Base-by-base conservation (phyloP, 495 filamentous ascomycete species). In the Xylaria nigripes region DNA sequence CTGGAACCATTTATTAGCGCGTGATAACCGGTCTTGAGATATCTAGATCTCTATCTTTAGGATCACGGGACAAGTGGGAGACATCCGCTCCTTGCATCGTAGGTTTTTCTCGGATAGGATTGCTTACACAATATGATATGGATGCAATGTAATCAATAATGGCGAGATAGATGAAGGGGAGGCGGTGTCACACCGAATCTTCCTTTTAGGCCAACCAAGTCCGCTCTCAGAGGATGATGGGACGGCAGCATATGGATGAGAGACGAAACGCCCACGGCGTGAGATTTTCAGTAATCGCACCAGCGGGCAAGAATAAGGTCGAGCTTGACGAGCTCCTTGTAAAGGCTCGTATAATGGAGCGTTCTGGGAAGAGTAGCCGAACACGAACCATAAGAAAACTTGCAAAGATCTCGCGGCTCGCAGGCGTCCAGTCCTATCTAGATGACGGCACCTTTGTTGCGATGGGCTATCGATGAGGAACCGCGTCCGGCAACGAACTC, bases 401-500 rank as follows among this genome's bases (percentile, higher is more conserved):
- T 30, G 21, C n/a, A n/a, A n/a, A n/a, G n/a, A n/a, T 27, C 36
- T 44, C 34, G 38, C 21, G 45, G 22, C 45, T 45, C 41, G 52
- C 45, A 55, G 49, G 45, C 52, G 45, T 48, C 45, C 8, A 23
- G 36, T 44, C 45, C 36, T 12, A n/a, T 36, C 36, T 12, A 27
- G 40, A 36, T 44, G 36, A 18, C 36, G 18, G 36, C 36, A 36
- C 38, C 52, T 55, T 55, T 55, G 45, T 55, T 18, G 29, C 45
- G 23, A 55, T 12, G 32, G 9, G 21, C 34, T 29, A 43, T 27
- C 22, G 18, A 16, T 22, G n/a, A 19, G 21, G 23, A 18, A 23
- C 52, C 52, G 46, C 34, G 52, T 55, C 25, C 52, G 52, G 52
- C 34, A 34, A 41, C 23, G n/a, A 10, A 23, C 30, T 29, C 44